Percentiles rank a stretch among this genome's conserved stretches.
These are phyloP conservation scores for Stachybotrys echinatus DNA, from an alignment of 2,329 filamentous ascomycete genomes.

Conservation along the genomic window DNA sequence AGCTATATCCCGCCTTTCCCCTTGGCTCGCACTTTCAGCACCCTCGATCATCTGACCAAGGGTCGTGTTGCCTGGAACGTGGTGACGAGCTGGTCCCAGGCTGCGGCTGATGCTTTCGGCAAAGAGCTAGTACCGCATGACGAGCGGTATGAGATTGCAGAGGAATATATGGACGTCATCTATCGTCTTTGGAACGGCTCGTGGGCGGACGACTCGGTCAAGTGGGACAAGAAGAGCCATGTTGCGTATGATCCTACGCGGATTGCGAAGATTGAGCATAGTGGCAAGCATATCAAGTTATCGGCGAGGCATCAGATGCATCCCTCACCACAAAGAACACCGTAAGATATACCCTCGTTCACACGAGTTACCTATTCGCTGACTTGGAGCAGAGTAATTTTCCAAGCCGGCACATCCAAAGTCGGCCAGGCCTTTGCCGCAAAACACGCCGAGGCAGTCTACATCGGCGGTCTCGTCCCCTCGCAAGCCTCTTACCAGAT, in stretches of 20 bases:
- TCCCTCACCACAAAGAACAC: constrained; percentile 51
- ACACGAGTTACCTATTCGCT: background rate
- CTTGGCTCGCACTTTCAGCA: constrained; percentile 55
- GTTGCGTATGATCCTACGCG: constrained; percentile 53
- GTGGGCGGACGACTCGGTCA: constrained; percentile 53
- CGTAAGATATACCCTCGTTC: constrained; percentile 17
- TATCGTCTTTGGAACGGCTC: constrained; percentile 42
- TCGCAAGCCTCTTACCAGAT: constrained; percentile 42
- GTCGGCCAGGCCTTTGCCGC: constrained; percentile 53
- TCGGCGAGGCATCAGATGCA: constrained; percentile 42
- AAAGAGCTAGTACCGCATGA: constrained; percentile 35
- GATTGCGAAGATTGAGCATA: constrained; percentile 55
- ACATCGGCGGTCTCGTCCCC: constrained; percentile 34
- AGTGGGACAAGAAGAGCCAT: constrained; percentile 46
- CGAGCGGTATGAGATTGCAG: constrained; percentile 7
- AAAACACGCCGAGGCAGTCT: constrained; percentile 55
- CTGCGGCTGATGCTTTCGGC: constrained; percentile 57
- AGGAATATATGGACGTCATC: constrained; percentile 5
- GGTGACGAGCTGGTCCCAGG: constrained; percentile 63
- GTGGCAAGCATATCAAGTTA: constrained; percentile 49
- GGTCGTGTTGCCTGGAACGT: constrained; percentile 55
- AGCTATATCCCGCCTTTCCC: constrained; percentile 64
- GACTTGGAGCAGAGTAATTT: constrained; percentile 27
- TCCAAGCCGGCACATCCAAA: constrained; percentile 54
- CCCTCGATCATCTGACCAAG: constrained; percentile 58